phyloP scores from a whole-genome alignment of 2,329 filamentous ascomycete species.

The Pleurostoma richardsiae region DNA sequence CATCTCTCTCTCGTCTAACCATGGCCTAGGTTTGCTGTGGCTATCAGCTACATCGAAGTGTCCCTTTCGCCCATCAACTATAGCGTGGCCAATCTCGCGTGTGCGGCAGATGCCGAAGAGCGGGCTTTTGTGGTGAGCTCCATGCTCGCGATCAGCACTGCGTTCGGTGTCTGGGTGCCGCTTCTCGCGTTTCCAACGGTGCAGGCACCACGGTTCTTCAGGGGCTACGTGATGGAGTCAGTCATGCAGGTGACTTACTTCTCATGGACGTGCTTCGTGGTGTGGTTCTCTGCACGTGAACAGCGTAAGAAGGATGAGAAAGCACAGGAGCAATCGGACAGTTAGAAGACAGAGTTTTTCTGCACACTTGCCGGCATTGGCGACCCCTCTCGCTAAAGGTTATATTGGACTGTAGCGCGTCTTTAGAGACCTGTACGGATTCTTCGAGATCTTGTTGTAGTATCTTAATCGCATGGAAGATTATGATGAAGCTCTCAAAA shows the following conservation, averaged over 20 bases:
- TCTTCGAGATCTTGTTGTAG: no score
- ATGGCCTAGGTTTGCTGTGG: slow-evolving; percentile 1
- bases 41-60: slow-evolving; percentile 7
- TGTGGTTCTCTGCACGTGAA: not conserved
- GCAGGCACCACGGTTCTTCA: slow-evolving; percentile 19
- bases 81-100: slow-evolving; percentile 31
- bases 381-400: no score
- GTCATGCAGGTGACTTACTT: not conserved
- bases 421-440: no score
- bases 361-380: no score
- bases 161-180: slow-evolving; percentile 29
- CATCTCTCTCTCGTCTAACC: no score
- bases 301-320: not conserved
- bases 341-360: no score
- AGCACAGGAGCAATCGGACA: not conserved
- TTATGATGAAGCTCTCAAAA: no score
- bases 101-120: slow-evolving; percentile 30
- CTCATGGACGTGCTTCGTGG: not conserved
- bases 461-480: no score
- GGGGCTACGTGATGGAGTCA: slow-evolving; percentile 15
- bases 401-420: no score
- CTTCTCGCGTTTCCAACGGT: slow-evolving; percentile 22
- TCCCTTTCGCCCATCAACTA: slow-evolving; percentile 9
- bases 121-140: slow-evolving; percentile 33
- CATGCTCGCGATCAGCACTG: slow-evolving; percentile 31